Base-by-base conservation (phyloP, 495 filamentous ascomycete species). In the Lichenothelia convexa region DNA sequence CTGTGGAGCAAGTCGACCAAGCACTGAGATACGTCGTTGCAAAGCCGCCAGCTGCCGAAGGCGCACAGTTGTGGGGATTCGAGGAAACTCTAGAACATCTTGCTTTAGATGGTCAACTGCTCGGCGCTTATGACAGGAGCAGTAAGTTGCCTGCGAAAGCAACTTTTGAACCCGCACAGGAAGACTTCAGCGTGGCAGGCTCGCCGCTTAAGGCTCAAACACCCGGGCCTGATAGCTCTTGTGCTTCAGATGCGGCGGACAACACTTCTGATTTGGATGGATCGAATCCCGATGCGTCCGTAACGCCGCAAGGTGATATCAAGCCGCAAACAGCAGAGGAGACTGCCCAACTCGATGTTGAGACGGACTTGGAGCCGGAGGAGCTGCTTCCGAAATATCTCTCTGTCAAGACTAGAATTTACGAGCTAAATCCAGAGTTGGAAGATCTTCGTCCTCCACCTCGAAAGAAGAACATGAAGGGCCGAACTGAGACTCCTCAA, bases 31-130 rank as follows among this genome's bases (percentile, higher is more conserved):
- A 74, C 46, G 61, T 84, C 8, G 53, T 84, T 30, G 38, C 38
- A 7, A 44, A 50, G 39, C 41, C 49, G 20, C 46, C 43, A 18
- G 23, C 33, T 32, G 32, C 73, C 41, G 81, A 89, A 27, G 55
- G 26, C 3, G 33, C 40, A 13, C 17, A 34, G 23, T 65, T 81
- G 8, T 91, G 83, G 78, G 85, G 85, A 15, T 57, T 94, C 32
- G 77, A 89, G 39, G 83, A 89, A 50, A 68, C 71, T n/a, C 45
- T 94, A 20, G 80, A 92, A 45, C 93, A 80, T 81, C 61, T 94
- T 15, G 80, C 81, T 16, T 60, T 79, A 42, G 67, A 83, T 44
- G 78, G 71, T 47, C 57, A 65, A 12, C 58, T 61, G 42, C 66
- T 70, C 4, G 76, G 87, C n/a, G n/a, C n/a, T n/a, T n/a, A 46